These are phyloP conservation scores for Russula dissimulans DNA, from an alignment of 768 basidiomycete species.

Conservation along the genomic window DNA sequence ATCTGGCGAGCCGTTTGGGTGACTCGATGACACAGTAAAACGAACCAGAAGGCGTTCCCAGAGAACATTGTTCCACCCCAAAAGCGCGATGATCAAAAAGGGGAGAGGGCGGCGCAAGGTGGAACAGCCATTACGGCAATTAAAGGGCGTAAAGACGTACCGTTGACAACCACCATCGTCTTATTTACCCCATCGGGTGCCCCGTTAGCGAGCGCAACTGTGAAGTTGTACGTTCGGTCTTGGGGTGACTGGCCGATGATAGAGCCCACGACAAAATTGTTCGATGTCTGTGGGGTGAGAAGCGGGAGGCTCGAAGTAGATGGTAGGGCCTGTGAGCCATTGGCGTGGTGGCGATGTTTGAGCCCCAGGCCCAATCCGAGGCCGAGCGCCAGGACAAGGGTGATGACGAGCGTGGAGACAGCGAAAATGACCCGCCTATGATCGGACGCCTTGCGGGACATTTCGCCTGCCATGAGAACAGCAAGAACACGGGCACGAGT, in stretches of 20 bases:
- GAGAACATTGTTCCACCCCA: not conserved
- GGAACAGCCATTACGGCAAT: not conserved
- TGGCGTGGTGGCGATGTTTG: conserved; percentile 3
- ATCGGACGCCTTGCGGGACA: not conserved
- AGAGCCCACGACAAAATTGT: conserved; percentile 16
- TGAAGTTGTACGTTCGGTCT: conserved; percentile 37
- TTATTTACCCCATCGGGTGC: conserved; percentile 36
- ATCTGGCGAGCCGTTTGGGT: not conserved
- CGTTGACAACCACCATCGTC: conserved; percentile 41
- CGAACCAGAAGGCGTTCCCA: too few species aligned
- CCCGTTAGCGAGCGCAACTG: conserved; percentile 30
- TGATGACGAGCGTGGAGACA: not conserved
- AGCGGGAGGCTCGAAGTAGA: not conserved
- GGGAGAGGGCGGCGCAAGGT: not conserved
- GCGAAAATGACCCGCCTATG: not conserved
- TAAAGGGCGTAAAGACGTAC: conserved; percentile 20
- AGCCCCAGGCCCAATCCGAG: conserved; percentile 22
- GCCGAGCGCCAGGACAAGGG: conserved; percentile 22
- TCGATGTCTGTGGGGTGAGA: not conserved
- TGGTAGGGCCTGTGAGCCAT: not conserved
- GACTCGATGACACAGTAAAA: not conserved
- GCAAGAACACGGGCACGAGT: not conserved
- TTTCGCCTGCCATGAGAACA: not conserved
- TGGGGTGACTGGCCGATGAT: conserved; percentile 24
- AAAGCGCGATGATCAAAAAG: too few species aligned